Evolutionary conservation across 441 rosid species (phyloP).

Genomic region (Euphorbia corollata): DNA sequence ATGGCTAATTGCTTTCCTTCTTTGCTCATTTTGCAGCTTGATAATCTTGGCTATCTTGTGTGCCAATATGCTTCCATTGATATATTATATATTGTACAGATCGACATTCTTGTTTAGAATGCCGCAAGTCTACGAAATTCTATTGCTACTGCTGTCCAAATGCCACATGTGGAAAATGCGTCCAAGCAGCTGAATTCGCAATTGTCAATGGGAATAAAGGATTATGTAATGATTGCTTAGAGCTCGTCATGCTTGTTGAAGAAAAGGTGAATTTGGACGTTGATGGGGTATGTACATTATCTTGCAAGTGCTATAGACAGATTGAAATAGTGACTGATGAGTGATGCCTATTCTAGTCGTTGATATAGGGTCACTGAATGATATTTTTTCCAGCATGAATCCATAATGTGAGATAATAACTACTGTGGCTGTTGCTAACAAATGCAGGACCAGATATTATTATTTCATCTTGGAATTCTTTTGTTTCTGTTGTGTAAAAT

Average conservation of each 20-base stretch:
- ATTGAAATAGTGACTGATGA: neutral
- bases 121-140: slow-evolving; percentile 35
- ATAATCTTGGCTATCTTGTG: neutral
- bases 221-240: slow-evolving; percentile 40
- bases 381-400: neutral
- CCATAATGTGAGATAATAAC: neutral
- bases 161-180: slow-evolving; percentile 43
- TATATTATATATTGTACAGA: slow-evolving; percentile 28
- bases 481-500: neutral
- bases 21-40: neutral
- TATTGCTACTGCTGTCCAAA: slow-evolving; percentile 52
- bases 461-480: neutral
- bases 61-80: neutral
- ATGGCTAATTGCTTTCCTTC: neutral
- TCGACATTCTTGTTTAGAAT: slow-evolving; percentile 44
- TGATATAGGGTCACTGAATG: neutral
- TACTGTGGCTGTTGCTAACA: neutral
- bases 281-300: slow-evolving; percentile 34
- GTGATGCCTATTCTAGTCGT: neutral
- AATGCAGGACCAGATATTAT: neutral
- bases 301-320: neutral
- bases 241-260: slow-evolving; percentile 40
- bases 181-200: slow-evolving; percentile 31
- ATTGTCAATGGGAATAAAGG: slow-evolving; percentile 36
- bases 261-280: slow-evolving; percentile 33